phyloP scores from a whole-genome alignment of 495 filamentous ascomycete species.

The Neurospora sp. region DNA sequence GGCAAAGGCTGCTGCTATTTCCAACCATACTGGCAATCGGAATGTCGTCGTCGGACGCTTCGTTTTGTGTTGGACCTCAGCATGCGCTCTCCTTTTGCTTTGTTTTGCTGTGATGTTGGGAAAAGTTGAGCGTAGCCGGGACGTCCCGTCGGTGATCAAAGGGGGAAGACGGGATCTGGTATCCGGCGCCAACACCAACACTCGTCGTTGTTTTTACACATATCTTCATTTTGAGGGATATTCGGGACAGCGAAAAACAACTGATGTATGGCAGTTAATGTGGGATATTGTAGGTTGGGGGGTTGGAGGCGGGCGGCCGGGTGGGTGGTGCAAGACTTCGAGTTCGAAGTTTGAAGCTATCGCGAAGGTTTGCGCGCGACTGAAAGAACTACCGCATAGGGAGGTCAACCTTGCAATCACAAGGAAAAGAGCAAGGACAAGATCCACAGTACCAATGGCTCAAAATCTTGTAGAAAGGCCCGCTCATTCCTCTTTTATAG shows the following conservation, averaged over 20 bases:
- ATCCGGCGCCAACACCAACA: neutral
- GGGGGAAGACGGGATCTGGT: neutral
- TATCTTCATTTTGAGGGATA: neutral
- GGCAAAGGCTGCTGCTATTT: neutral
- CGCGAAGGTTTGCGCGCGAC: neutral
- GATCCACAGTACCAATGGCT: neutral
- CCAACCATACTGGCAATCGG: neutral
- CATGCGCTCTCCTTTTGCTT: neutral
- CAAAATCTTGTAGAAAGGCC: neutral
- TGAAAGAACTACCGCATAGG: neutral
- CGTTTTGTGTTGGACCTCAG: neutral
- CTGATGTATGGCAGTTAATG: neutral
- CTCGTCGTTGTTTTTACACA: neutral
- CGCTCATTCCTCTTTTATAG: neutral
- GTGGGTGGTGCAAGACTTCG: neutral
- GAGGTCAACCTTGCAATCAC: neutral
- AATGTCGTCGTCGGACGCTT: neutral
- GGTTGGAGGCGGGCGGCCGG: neutral
- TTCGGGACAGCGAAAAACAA: neutral
- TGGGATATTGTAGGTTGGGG: neutral
- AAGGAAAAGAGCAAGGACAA: neutral
- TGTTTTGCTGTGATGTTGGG: neutral
- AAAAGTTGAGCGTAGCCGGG: neutral
- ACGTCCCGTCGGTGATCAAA: neutral
- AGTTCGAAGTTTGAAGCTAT: neutral